phyloP scores from a whole-genome alignment of 345 rosid genomes.

The Clarkia xantiana region DNA sequence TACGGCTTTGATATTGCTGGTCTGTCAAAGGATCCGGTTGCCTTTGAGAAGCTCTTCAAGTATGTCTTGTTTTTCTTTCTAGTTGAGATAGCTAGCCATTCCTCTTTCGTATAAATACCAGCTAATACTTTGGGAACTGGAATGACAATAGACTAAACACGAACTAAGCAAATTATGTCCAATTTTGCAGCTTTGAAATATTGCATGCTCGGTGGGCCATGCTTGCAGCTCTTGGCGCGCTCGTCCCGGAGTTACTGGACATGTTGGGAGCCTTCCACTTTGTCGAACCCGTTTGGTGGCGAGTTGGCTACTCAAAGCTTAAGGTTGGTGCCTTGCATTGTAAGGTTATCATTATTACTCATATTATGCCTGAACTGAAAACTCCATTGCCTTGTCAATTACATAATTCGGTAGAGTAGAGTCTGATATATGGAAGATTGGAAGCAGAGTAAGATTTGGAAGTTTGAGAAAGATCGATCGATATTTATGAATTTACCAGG shows the following conservation, averaged over 20 bases:
- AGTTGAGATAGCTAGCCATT: no score
- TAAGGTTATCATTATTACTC: not conserved
- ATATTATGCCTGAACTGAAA: not conserved
- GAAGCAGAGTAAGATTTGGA: no score
- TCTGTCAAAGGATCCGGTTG: conserved; percentile 45
- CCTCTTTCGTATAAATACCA: no score
- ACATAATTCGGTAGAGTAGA: no score
- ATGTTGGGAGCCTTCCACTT: conserved; percentile 57
- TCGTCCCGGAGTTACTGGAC: conserved; percentile 74
- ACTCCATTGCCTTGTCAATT: no score
- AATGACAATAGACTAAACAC: no score
- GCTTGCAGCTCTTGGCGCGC: conserved; percentile 86
- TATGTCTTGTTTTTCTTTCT: conserved; percentile 15
- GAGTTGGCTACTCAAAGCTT: conserved; percentile 87
- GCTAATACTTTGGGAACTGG: no score
- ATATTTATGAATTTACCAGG: no score
- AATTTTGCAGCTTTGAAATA: conserved; percentile 63
- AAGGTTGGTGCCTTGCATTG: conserved; percentile 27
- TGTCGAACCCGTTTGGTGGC: conserved; percentile 89
- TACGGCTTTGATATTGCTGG: conserved; percentile 90
- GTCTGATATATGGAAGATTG: no score
- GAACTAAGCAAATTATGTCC: no score
- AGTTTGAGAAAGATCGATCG: no score
- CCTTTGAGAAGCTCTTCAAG: conserved; percentile 64
- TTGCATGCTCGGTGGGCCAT: conserved; percentile 97